These are phyloP conservation scores for Seminavis robusta DNA, from an alignment of 108 stramenopile genomes.

Conservation along the genomic window DNA sequence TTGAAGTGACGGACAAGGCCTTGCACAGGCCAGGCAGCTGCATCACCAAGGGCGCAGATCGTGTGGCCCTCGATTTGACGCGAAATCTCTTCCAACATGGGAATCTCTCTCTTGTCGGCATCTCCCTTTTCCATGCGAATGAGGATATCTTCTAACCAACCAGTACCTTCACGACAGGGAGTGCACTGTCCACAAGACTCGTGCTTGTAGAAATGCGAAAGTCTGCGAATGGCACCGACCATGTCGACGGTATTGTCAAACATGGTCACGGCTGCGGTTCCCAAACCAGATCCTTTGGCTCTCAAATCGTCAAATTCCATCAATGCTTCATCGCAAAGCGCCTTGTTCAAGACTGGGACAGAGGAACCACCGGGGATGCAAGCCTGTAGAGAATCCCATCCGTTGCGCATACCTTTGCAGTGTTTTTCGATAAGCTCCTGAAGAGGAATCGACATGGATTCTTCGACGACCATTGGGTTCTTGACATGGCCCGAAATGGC, in stretches of 20 bases:
- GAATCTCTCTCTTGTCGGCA: slow-evolving; percentile 98
- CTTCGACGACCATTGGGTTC: slow-evolving; percentile 98
- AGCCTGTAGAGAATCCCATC: slow-evolving; percentile 98
- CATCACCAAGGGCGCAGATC: slow-evolving; percentile 99
- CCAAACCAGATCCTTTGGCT: slow-evolving; percentile 90
- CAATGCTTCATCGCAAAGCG: slow-evolving; percentile 93
- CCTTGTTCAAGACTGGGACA: slow-evolving; percentile 96
- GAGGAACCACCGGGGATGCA: slow-evolving; percentile 99
- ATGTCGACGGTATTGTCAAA: slow-evolving; percentile 99
- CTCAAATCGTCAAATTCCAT: slow-evolving; percentile 99
- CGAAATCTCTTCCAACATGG: slow-evolving; percentile 99
- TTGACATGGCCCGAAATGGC: slow-evolving; percentile 99
- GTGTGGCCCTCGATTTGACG: slow-evolving; percentile 99
- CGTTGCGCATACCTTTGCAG: slow-evolving; percentile 98
- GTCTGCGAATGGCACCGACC: slow-evolving; percentile 98
- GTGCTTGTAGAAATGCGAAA: slow-evolving; percentile 99
- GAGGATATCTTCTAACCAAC: slow-evolving; percentile 89
- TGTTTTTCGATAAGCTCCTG: slow-evolving; percentile 98
- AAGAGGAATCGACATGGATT: slow-evolving; percentile 98
- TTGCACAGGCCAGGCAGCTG: slow-evolving; percentile 99
- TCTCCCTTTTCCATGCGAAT: slow-evolving; percentile 97
- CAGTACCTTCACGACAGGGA: slow-evolving; percentile 98
- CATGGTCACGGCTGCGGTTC: slow-evolving; percentile 99
- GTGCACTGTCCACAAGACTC: slow-evolving; percentile 99
- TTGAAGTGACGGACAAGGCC: slow-evolving; percentile 96